Base-by-base conservation (phyloP, 257 asterid genomes). In the Marsdenia floribunda region DNA sequence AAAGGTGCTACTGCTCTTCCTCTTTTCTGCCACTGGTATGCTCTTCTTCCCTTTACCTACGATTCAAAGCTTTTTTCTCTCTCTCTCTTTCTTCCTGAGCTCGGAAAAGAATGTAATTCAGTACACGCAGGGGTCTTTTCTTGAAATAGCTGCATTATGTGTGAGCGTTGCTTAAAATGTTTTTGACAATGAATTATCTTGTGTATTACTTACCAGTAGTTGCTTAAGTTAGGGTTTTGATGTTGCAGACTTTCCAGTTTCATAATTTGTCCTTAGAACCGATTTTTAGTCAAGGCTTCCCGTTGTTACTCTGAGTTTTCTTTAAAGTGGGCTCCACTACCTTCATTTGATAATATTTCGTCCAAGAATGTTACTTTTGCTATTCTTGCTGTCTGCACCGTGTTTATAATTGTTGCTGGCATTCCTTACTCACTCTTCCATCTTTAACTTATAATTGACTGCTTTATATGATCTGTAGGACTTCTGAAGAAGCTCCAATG, bases 401-500 rank as follows among this genome's bases (percentile, higher is more conserved):
- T 22, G 3, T 42, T 67, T 7, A 9, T 21, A 13, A 66, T 29
- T 53, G 44, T 55, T 47, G 52, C 57, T 61, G 74, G 16, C 18
- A 22, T 26, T 49, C 29, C 37, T 8, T 72, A 24, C 73, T 59
- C 38, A 35, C 18, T n/a, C 66, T 58, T 47, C 10, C 10, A 72
- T 68, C 24, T 46, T 68, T 74, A 57, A 73, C 57, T 44, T 7
- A 44, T 44, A 6, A 44, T 70, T 33, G 22, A 68, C 71, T 69
- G 77, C 75, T 44, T 38, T 64, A 69, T 81, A 75, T 83, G 76
- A 78, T 57, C 74, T 84, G 61, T 88, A 89, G 96, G 93, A 74
- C 68, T 75, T 49, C 79, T 74, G 79, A 77, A 42, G 46, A 82
- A 76, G 81, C 75, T 80, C 80, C 81, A 61, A 18, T 83, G 91